These are phyloP conservation scores for Candida pseudoglaebosa DNA, from an alignment of 805 yeast genomes.

Conservation along the genomic window DNA sequence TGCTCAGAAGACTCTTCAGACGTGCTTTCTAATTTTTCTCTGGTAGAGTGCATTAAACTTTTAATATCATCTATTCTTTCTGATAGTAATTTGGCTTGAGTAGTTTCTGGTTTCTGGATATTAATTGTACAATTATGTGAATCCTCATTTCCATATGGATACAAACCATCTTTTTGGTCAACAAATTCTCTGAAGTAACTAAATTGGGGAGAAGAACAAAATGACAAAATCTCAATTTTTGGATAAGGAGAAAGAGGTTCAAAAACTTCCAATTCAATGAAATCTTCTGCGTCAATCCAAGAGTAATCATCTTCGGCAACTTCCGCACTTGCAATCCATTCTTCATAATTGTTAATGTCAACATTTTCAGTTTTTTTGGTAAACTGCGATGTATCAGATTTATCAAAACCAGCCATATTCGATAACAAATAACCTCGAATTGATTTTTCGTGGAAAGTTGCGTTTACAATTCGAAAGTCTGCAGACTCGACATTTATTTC, in stretches of 20 bases:
- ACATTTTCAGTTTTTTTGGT: conserved; percentile 1
- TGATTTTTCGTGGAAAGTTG: conserved; percentile 57
- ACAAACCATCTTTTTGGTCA: conserved; percentile 39
- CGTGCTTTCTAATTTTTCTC: conserved; percentile 19
- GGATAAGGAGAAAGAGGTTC: conserved; percentile 41
- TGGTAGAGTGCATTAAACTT: conserved; percentile 25
- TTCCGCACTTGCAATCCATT: conserved; percentile 23
- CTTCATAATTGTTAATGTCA: conserved; percentile 10
- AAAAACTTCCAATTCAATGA: conserved; percentile 58
- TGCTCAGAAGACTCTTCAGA: conserved; percentile 9
- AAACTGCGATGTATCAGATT: conserved; percentile 2
- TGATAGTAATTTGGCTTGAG: conserved; percentile 45
- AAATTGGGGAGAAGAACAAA: conserved; percentile 53
- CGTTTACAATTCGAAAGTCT: conserved; percentile 64
- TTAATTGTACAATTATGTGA: conserved; percentile 68
- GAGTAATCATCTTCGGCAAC: conserved; percentile 26
- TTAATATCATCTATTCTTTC: conserved; percentile 15
- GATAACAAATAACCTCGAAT: conserved; percentile 22
- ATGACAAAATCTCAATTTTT: conserved; percentile 41
- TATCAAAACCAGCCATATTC: conserved; percentile 12
- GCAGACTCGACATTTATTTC: conserved; percentile 66
- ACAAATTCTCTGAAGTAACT: conserved; percentile 56
- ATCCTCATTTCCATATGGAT: conserved; percentile 57
- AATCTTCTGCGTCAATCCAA: conserved; percentile 81
- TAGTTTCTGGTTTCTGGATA: conserved; percentile 48